Base-by-base conservation (phyloP, 352 stramenopile species). In the Phytophthora vignae region DNA sequence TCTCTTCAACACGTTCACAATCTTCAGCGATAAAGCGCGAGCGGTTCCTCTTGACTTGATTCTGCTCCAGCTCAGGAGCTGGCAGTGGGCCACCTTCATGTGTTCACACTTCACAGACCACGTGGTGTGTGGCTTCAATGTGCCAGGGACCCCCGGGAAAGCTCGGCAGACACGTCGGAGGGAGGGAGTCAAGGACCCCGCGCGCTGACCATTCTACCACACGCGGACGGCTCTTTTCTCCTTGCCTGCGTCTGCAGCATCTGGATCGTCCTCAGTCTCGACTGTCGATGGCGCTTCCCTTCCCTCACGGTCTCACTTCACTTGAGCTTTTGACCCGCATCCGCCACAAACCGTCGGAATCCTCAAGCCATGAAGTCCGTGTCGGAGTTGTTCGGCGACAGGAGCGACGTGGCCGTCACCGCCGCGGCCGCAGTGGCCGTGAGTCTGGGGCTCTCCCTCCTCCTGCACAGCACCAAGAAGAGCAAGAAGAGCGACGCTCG, bases 371-470 rank as follows among this genome's bases (percentile, higher is more conserved):
- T 78, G 71, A 78, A 71, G 33, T 61, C 60, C 19, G 58, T 74
- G 6, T 74, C 58, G 31, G 56, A 71, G 25, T 46, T 74, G 4
- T 58, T 78, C 29, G 46, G 65, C 14, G 54, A 71, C 29, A 52
- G 52, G 25, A 67, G 58, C 42, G 66, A 78, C 11, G 22, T 71
- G 6, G 56, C 44, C 2, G 25, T 68, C 60, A 65, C 66, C 10
- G 66, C 66, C 46, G 46, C 71, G 6, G 50, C 66, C 22, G 65
- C 60, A n/a, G 67, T 78, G 9, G 46, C 66, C 9, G 60, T 79
- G 60, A 69, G 50, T 62, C 63, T 82, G 58, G 69, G 60, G 3
- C 55, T 82, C n/a, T 68, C 76, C 11, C 33, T 85, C 19, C 22
- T 73, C 8, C 55, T 71, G 22, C 59, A 69, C 68, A 66, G 38